Base-by-base conservation (phyloP, 2,329 filamentous ascomycete genomes). In the Ilyonectria sp. region DNA sequence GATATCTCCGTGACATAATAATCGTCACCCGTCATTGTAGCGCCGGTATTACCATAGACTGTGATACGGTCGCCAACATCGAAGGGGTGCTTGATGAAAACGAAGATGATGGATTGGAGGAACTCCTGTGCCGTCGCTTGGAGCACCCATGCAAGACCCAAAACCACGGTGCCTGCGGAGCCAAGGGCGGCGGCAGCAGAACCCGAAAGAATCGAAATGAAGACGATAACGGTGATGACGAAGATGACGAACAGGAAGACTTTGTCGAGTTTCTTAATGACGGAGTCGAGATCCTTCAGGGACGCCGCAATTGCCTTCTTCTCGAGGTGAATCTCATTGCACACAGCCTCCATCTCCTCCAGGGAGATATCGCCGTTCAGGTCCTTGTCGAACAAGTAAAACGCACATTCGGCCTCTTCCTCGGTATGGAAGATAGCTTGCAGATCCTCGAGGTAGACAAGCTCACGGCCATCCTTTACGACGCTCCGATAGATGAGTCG, bases 1-100 rank as follows among this genome's bases (percentile, higher is more conserved):
- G 94, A 93, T 62, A 98, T 97, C 77, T 97, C 94, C 61, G 97
- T 97, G 60, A 98, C 95, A 72, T 97, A 98, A 81, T 97, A 98
- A 76, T 98, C 95, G 74, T 98, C 95, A 52, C 95, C 95, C 40
- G 87, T 89, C 77, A 94, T 87, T 17, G 87, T 79, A n/a, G 91
- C 87, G 68, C 95, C 95, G 0, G 94, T 94, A 75, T 94, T 97
- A 60, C 95, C 95, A 76, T 98, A 98, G 21, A 98, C 89, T 1
- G 92, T 94, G 7, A 98, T 94, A 75, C 95, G 91, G 79, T 98
- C 95, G 60, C 95, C 95, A 4, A 98, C 95, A 79, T 98, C 95
- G 75, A 98, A 98, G 0, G 95, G 95, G 79, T 98, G 95, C 84
- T 98, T 98, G 82, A 98, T 92, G 75, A 98, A 97, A 72, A 98